Conservation (phyloP, 495 filamentous ascomycete genomes). For the Evernia prunastri region DNA sequence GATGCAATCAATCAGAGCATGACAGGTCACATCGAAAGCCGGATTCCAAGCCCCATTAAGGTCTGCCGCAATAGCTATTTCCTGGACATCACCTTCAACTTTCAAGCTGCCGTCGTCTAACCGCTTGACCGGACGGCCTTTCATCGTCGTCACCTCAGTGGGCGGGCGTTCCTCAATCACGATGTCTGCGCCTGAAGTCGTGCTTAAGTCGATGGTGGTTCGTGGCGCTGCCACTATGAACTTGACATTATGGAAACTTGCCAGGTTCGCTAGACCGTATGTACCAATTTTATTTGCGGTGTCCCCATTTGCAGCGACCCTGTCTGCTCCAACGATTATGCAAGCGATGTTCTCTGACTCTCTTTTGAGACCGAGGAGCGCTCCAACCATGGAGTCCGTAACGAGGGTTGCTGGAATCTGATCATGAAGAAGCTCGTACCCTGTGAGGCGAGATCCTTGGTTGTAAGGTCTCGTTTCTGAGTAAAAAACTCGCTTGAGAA, state of each 20-base stretch:
- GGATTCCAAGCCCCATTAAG: conserved; percentile 90
- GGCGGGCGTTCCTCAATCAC: conserved; percentile 78
- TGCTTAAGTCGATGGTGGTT: conserved; percentile 85
- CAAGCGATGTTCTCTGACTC: conserved; percentile 59
- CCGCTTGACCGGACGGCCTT: conserved; percentile 47
- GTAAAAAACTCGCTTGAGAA: conserved; percentile 78
- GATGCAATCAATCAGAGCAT: conserved; percentile 81
- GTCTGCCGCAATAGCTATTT: conserved; percentile 73
- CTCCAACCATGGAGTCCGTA: conserved; percentile 93
- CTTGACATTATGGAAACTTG: conserved; percentile 78
- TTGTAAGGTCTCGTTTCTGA: conserved; percentile 98
- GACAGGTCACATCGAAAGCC: conserved; percentile 89
- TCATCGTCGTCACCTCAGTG: conserved; percentile 73
- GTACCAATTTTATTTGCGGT: conserved; percentile 99
- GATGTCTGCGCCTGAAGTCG: conserved; percentile 66
- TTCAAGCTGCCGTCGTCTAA: conserved; percentile 39
- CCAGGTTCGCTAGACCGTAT: conserved; percentile 82
- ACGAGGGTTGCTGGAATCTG: conserved; percentile 87
- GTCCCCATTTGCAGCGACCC: conserved; percentile 93
- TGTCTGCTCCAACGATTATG: conserved; percentile 89
- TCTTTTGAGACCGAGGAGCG: conserved; percentile 59
- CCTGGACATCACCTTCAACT: conserved; percentile 39
- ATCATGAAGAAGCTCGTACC: conserved; percentile 92
- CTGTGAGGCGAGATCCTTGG: conserved; percentile 89
- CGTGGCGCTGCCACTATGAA: conserved; percentile 93